Base-by-base conservation (phyloP, 2,329 filamentous ascomycete species). In the Penicillium sp. region DNA sequence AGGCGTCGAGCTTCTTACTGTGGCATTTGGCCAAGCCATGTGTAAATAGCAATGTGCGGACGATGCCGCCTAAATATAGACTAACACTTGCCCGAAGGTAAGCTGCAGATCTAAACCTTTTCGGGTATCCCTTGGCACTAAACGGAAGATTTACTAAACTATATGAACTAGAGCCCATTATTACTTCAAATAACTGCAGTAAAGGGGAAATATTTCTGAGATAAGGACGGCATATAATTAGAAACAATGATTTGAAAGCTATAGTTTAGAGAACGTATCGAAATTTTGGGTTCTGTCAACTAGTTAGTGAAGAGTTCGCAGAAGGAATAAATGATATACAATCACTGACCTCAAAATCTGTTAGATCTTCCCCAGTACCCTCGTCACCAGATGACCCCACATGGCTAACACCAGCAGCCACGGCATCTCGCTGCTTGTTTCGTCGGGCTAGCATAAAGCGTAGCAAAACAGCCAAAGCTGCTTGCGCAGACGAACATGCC, bases 241-340 rank as follows among this genome's bases (percentile, higher is more conserved):
- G 25, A 12, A 22, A 22, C 12, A 31, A n/a, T 5, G 7, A n/a
- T 22, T 10, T 17, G 6, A 22, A 25, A 41, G 6, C 5, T 41
- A 31, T 42, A 41, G 12, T 69, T 17, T 70, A 74, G 7, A 77
- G 69, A 59, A 79, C 82, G 19, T 62, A 64, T 55, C 63, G 53
- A 30, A 66, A 66, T 1, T 56, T 57, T 9, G 48, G 53, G 17
- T 66, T 65, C 60, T 65, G 36, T 1, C n/a, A 49, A 33, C 4
- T 16, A 1, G 30, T 60, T 16, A 58, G 56, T 37, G 17, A 40
- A 33, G 9, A 25, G 28, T 3, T 6, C 12, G 3, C n/a, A 26
- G n/a, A 1, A 10, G 35, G 22, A 17, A 33, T 16, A 5, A 11
- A 16, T n/a, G 5, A 22, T 17, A 26, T 5, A 11, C 11, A 6